Evolutionary conservation across 192 early-diverging fungal genomes (phyloP).

Genomic region (Linderina pennispora): DNA sequence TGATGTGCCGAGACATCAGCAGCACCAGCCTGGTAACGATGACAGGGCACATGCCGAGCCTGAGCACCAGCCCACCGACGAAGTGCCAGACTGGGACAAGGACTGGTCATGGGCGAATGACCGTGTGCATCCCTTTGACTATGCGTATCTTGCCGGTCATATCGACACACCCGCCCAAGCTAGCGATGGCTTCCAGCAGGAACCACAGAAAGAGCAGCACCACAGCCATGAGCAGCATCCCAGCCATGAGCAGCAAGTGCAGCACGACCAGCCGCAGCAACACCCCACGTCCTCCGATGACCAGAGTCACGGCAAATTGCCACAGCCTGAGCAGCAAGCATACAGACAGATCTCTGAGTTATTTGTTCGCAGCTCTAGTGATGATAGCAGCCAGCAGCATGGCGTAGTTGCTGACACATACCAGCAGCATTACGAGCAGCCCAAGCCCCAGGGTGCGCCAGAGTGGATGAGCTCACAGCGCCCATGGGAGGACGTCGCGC

Average conservation of each 20-base stretch:
- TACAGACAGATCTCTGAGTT: too few species aligned
- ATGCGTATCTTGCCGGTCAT: slow-evolving; percentile 27
- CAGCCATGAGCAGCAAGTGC: neutral
- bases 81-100: slow-evolving; percentile 48
- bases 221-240: neutral
- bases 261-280: neutral
- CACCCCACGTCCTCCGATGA: neutral
- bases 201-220: too few species aligned
- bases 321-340: too few species aligned
- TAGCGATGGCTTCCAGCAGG: too few species aligned
- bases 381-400: slow-evolving; percentile 3
- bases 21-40: neutral
- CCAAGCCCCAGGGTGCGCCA: slow-evolving; percentile 6
- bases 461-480: slow-evolving; percentile 47
- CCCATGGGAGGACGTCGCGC: slow-evolving; percentile 52
- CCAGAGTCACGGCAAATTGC: neutral
- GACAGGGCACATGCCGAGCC: neutral
- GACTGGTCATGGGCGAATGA: slow-evolving; percentile 47
- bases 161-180: neutral
- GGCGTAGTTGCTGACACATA: slow-evolving; percentile 21
- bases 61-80: slow-evolving; percentile 1
- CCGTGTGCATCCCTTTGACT: slow-evolving; percentile 45
- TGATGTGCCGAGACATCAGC: neutral
- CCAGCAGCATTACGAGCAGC: slow-evolving; percentile 23
- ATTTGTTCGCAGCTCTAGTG: too few species aligned